Base-by-base conservation (phyloP, 2,329 filamentous ascomycete species). In the Colletotrichum sidae region DNA sequence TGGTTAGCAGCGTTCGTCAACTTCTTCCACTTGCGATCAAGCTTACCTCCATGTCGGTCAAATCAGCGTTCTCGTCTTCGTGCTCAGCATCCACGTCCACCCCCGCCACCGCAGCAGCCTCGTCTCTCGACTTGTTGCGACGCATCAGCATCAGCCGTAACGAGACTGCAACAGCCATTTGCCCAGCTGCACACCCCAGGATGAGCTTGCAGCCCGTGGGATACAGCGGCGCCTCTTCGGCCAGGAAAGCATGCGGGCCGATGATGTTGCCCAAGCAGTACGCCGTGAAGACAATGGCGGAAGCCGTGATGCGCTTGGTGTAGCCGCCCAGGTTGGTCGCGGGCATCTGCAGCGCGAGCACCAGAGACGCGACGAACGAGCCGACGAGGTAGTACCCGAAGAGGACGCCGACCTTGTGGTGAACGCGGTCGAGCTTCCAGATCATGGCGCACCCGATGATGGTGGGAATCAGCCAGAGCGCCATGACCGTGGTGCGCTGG, bases 301-400 rank as follows among this genome's bases (percentile, higher is more conserved):
- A 80, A 0, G 77, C 75, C 0, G 81, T 81, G 9, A 80, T 78
- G 5, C 81, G 76, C 71, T 83, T 83, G 2, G 81, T 83, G 66
- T 83, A 83, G 3, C 81, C 81, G 2, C 77, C 82, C 0, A 84
- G 69, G 35, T 84, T 85, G 5, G 79, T 75, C 1, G 81, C 79
- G 1, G 83, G 83, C 73, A 85, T 79, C 66, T 85, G 85, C 38
- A 88, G 76, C 0, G 84, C 83, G 0, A 87, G 75, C 0, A 87
- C 84, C 8, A 88, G 72, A 1, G 83, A 83, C 0, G 80, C 78
- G 2, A 87, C 85, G 56, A 80, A 87, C 0, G 79, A 73, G 0
- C 83, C 77, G 8, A 77, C 68, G 35, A 86, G 81, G 67, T 87
- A 87, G 69, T 86, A 85, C 0, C 81, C 83, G 33, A 84, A 77